phyloP scores from a whole-genome alignment of 768 basidiomycete genomes.

The Exidia glandulosa region DNA sequence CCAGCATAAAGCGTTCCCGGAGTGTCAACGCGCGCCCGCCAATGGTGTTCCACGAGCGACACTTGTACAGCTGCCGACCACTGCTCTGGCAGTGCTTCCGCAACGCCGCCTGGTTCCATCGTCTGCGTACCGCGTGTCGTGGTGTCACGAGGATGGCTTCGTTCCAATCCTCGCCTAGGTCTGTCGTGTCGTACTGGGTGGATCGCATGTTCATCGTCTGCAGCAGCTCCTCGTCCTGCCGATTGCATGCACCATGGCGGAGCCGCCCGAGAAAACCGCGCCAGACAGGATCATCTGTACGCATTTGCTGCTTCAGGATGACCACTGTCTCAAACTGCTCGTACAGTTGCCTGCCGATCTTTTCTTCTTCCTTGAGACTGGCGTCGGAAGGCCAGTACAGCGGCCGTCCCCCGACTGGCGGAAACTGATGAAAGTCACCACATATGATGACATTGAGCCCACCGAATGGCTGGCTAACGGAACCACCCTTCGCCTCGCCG shows the following conservation, averaged over 20 bases:
- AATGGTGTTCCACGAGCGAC: slow-evolving; percentile 20
- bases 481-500: not conserved
- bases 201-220: slow-evolving; percentile 11
- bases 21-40: slow-evolving; percentile 3
- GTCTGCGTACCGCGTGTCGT: slow-evolving; percentile 20
- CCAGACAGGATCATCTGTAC: slow-evolving; percentile 22
- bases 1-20: slow-evolving; percentile 1
- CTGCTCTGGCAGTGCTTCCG: slow-evolving; percentile 15
- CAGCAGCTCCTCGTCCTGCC: slow-evolving; percentile 20
- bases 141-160: slow-evolving; percentile 26
- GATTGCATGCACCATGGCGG: slow-evolving; percentile 14
- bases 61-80: slow-evolving; percentile 15
- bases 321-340: slow-evolving; percentile 25
- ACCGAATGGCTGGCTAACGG: not conserved
- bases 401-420: slow-evolving; percentile 22
- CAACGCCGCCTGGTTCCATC: slow-evolving; percentile 26
- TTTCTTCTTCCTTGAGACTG: not conserved
- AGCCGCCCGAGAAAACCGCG: slow-evolving; percentile 18
- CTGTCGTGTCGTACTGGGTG: slow-evolving; percentile 1
- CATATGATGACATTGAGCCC: slow-evolving; percentile 29
- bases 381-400: slow-evolving; percentile 11
- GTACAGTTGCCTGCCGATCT: slow-evolving; percentile 16
- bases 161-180: slow-evolving; percentile 23
- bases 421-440: slow-evolving; percentile 38
- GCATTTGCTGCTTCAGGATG: slow-evolving; percentile 25